Evolutionary conservation across 1,284 basidiomycete species (phyloP).

Genomic region (Moniliella sp.): DNA sequence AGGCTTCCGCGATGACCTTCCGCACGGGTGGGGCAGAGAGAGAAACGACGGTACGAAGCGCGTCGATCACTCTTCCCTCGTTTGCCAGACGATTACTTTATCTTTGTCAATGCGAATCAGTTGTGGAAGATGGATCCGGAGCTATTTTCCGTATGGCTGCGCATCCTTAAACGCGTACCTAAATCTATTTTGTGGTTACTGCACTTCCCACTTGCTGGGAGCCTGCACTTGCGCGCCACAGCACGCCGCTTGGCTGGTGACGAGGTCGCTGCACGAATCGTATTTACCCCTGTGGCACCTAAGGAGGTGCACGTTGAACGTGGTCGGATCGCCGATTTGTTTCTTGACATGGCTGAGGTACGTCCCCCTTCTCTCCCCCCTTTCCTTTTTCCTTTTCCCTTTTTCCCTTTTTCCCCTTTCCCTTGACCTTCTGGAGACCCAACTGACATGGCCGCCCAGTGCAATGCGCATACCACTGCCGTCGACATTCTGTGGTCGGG

Average conservation of each 20-base stretch:
- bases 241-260: constrained; percentile 42
- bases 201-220: constrained; percentile 43
- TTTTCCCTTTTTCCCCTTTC: no score
- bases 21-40: not conserved
- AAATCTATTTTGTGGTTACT: constrained; percentile 45
- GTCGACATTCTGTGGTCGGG: constrained; percentile 46
- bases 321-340: constrained; percentile 42
- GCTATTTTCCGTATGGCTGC: constrained; percentile 44
- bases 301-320: constrained; percentile 44
- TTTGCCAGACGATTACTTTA: constrained; percentile 37
- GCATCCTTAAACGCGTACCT: constrained; percentile 40
- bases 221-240: constrained; percentile 40
- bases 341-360: constrained; percentile 47
- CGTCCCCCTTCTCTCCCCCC: no score
- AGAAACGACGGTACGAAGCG: no score
- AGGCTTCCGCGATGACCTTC: constrained; percentile 36
- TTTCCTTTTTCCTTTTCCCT: no score
- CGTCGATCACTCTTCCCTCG: constrained; percentile 38
- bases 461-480: constrained; percentile 46
- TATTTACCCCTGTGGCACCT: constrained; percentile 43
- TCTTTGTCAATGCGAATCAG: constrained; percentile 49
- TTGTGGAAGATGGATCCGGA: constrained; percentile 34
- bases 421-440: no score
- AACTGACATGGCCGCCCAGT: no score
- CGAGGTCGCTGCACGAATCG: constrained; percentile 41